Evolutionary conservation across 2,329 filamentous ascomycete species (phyloP), one percentile per base, ranked within the genome.

Genomic region (Trichoderma sp.): DNA sequence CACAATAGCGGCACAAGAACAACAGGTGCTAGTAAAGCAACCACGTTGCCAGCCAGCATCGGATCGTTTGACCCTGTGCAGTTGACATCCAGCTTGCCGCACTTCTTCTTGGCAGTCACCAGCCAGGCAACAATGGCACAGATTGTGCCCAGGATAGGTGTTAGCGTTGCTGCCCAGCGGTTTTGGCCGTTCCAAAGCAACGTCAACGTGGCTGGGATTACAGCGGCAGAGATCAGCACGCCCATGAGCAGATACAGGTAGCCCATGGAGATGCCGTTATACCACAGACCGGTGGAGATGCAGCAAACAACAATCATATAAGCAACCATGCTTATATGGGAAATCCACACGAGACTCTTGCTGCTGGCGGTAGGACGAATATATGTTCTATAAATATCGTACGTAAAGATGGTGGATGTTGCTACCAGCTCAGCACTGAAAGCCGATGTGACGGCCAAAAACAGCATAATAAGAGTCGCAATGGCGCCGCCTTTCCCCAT

Each of bases 191-290:
- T 87, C 92, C 93, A 97, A 68, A 93, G 83, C 0, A 97, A 84
- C 0, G 92, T 92, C 70, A 97, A 81, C 0, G 92, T 90, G 0
- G 92, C 92, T 0, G 94, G 93, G 13, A 97, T 84, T 4, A 97
- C 93, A 3, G 92, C 93, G 0, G 91, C 88, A 0, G 90, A 93
- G 75, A 97, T 95, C 74, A 97, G 92, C 60, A 93, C 91, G 8
- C 93, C 94, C 93, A 97, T 97, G 75, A 97, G 87, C 1, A 97
- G 82, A 75, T 96, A 96, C 3, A 96, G 83, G 74, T 94, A 96
- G 12, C 93, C 93, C 92, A 97, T 95, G 12, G 87, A 90, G 69
- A 97, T 91, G 22, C 90, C 89, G 2, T 87, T 89, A 70, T 91
- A 90, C 76, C 82, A 87, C 0, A 95, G 85, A 0, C 91, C 92